A percentile compares a stretch with the other conserved stretches of the same genome.
phyloP scores from a whole-genome alignment of 2,329 filamentous ascomycete genomes.

The Neonectria ditissima region DNA sequence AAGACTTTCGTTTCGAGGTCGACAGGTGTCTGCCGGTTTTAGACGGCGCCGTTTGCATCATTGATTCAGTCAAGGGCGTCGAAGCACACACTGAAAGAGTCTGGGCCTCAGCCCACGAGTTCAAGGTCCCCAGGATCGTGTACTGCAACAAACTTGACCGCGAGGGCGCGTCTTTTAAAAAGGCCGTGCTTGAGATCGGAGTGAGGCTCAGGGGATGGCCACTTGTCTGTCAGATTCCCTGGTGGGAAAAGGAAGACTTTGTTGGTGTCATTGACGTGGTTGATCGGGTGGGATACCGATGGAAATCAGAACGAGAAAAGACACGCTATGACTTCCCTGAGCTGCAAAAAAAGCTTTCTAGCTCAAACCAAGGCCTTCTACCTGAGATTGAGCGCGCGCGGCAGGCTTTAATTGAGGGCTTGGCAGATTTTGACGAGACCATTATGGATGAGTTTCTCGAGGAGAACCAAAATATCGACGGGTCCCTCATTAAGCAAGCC shows the following conservation, averaged over 20 bases:
- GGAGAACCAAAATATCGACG: slow-evolving; percentile 78
- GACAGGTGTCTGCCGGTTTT: slow-evolving; percentile 88
- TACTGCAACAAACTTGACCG: slow-evolving; percentile 85
- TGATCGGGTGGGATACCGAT: slow-evolving; percentile 78
- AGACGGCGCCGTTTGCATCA: slow-evolving; percentile 91
- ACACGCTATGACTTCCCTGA: slow-evolving; percentile 50
- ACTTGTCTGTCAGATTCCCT: slow-evolving; percentile 92
- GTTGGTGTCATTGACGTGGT: slow-evolving; percentile 88
- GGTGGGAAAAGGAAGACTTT: slow-evolving; percentile 87
- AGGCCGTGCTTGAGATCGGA: slow-evolving; percentile 88
- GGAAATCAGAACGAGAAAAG: slow-evolving; percentile 63
- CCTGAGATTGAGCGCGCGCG: slow-evolving; percentile 81
- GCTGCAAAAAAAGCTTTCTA: slow-evolving; percentile 55
- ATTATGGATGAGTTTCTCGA: slow-evolving; percentile 89
- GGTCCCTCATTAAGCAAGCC: slow-evolving; percentile 75
- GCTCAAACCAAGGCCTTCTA: slow-evolving; percentile 63
- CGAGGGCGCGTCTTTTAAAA: slow-evolving; percentile 82
- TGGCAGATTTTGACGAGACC: slow-evolving; percentile 89
- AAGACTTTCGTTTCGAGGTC: slow-evolving; percentile 97
- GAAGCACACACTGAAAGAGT: slow-evolving; percentile 98
- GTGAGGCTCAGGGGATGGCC: slow-evolving; percentile 85
- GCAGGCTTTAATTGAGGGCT: slow-evolving; percentile 80
- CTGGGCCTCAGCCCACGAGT: slow-evolving; percentile 89
- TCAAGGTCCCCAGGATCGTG: slow-evolving; percentile 83
- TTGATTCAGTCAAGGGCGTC: slow-evolving; percentile 92